Percentiles rank a stretch among this genome's conserved stretches.
phyloP scores from a whole-genome alignment of 2,329 filamentous ascomycete species.

The Pyrenophora tritici-repentis region DNA sequence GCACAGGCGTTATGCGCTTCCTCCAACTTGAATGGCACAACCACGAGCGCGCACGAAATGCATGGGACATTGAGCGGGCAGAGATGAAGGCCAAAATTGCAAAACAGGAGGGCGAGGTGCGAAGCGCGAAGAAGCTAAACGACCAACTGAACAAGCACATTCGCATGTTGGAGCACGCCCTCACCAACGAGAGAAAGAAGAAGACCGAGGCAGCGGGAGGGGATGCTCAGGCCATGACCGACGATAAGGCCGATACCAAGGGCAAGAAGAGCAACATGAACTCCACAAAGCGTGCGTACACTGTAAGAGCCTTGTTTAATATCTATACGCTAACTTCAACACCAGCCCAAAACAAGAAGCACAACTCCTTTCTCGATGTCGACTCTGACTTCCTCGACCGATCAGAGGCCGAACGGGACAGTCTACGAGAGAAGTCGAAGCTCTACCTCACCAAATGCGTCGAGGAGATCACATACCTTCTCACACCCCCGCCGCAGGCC shows the following conservation, averaged over 20 bases:
- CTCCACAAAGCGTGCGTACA: constrained; percentile 34
- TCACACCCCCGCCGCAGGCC: constrained; percentile 67
- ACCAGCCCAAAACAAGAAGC: constrained; percentile 53
- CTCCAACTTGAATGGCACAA: constrained; percentile 99
- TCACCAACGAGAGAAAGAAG: constrained; percentile 80
- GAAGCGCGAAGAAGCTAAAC: constrained; percentile 85
- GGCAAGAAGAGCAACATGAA: constrained; percentile 39
- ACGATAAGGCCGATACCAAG: constrained; percentile 42
- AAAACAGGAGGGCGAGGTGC: constrained; percentile 84
- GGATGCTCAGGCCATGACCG: constrained; percentile 55
- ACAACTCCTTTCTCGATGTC: constrained; percentile 58
- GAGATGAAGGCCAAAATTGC: constrained; percentile 99
- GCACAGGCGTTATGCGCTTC: constrained; percentile 93
- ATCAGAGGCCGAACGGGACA: constrained; percentile 60
- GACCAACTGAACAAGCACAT: constrained; percentile 91
- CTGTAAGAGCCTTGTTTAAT: background rate
- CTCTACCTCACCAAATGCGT: constrained; percentile 68
- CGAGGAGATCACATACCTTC: constrained; percentile 70
- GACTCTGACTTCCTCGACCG: constrained; percentile 50
- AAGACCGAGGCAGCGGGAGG: constrained; percentile 58
- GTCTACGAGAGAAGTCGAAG: constrained; percentile 65
- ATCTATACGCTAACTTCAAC: constrained; percentile 25
- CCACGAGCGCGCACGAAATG: constrained; percentile 95
- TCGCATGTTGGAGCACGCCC: constrained; percentile 81
- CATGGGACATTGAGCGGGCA: constrained; percentile 98